These are phyloP conservation scores for Neofusicoccum laricinum DNA, from an alignment of 2,329 filamentous ascomycete species.

Conservation along the genomic window DNA sequence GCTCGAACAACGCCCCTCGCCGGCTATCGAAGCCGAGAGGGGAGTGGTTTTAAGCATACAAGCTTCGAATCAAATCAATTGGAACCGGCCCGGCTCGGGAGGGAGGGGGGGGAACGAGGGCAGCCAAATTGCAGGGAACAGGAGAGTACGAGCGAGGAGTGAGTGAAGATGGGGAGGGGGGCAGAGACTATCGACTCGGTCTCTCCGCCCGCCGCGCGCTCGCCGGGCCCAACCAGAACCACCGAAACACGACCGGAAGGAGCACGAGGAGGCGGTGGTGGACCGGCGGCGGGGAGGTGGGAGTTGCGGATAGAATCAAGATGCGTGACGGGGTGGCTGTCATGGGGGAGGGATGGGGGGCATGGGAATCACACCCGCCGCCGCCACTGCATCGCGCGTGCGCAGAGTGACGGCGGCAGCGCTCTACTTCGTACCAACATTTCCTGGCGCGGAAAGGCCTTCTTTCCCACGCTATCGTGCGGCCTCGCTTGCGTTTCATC, in stretches of 20 bases:
- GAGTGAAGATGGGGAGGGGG: not conserved
- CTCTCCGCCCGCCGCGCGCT: not conserved
- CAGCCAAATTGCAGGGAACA: not conserved
- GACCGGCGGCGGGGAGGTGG: too few species aligned
- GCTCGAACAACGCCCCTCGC: not conserved
- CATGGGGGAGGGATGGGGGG: too few species aligned
- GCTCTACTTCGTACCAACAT: too few species aligned
- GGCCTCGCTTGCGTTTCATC: not conserved
- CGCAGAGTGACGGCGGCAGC: too few species aligned
- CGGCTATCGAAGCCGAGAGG: not conserved
- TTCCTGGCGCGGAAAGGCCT: not conserved
- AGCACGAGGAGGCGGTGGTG: too few species aligned
- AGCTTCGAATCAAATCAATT: not conserved
- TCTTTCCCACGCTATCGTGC: not conserved
- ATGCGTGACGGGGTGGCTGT: too few species aligned
- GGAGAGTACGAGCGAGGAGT: not conserved
- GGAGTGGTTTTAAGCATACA: not conserved
- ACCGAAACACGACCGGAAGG: not conserved
- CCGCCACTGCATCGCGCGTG: too few species aligned
- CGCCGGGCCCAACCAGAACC: too few species aligned
- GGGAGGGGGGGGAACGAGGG: not conserved
- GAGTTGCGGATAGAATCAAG: too few species aligned
- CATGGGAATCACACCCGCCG: too few species aligned
- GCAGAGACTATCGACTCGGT: not conserved
- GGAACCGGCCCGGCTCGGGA: not conserved